These are phyloP conservation scores for Cutaneotrichosporon dermatis DNA, from an alignment of 1,284 basidiomycete species.

Conservation along the genomic window DNA sequence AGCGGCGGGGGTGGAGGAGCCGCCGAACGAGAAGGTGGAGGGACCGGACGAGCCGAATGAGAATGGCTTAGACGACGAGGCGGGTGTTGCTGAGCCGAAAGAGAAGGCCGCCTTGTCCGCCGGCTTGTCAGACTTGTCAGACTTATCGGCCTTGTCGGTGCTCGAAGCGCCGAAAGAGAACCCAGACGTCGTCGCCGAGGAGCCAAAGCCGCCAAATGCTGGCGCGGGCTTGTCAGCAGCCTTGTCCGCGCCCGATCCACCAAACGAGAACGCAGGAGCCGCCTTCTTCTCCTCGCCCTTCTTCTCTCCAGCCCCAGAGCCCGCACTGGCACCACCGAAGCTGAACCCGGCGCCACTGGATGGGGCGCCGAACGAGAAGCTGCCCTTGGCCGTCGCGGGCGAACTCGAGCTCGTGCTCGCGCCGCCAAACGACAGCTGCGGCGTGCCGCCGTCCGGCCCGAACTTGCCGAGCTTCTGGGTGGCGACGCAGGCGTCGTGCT, in stretches of 20 bases:
- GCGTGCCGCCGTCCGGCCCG: conserved; percentile 36
- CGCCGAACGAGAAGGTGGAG: conserved; percentile 25
- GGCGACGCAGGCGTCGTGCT: background rate
- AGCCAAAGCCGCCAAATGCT: conserved; percentile 7
- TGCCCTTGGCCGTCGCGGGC: conserved; percentile 8
- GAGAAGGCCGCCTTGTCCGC: conserved; percentile 17
- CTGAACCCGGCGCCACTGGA: background rate
- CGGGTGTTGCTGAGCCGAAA: conserved; percentile 11
- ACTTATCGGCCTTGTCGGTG: background rate
- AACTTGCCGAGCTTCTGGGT: conserved; percentile 38
- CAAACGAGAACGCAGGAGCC: conserved; percentile 6
- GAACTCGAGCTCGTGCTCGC: conserved; percentile 12
- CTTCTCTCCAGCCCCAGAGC: background rate
- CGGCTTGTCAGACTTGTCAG: conserved; percentile 1
- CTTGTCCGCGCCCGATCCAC: background rate
- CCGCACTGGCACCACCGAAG: background rate
- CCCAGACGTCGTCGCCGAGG: background rate
- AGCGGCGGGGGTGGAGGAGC: background rate
- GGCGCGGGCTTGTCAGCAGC: conserved; percentile 10
- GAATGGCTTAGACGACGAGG: conserved; percentile 5
- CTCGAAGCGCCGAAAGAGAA: background rate
- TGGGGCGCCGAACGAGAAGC: conserved; percentile 14
- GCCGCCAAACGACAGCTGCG: conserved; percentile 36
- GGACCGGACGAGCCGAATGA: conserved; percentile 10
- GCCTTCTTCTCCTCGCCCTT: background rate